Percentiles rank a stretch among this genome's conserved stretches.
phyloP scores from a whole-genome alignment of 1,284 basidiomycete species.

The Rhodotorula sp. region DNA sequence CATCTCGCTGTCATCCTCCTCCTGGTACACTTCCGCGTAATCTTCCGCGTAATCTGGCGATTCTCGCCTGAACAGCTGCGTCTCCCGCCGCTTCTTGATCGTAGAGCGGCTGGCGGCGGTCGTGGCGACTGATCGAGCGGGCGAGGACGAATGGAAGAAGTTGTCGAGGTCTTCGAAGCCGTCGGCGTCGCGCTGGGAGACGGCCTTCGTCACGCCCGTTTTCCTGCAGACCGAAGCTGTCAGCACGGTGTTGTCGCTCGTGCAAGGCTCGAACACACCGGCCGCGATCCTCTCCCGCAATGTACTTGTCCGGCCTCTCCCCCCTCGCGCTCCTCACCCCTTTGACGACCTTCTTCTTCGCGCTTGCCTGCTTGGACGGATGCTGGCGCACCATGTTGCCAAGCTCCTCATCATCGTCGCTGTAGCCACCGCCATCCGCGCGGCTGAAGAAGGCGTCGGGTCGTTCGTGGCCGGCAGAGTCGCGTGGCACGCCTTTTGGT shows the following conservation, averaged over 20 bases:
- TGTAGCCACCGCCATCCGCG: conserved; percentile 9
- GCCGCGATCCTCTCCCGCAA: conserved; percentile 31
- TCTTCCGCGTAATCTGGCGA: conserved; percentile 19
- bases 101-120: conserved; percentile 2
- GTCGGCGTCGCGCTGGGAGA: conserved; percentile 58
- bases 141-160: conserved; percentile 55
- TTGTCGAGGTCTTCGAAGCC: conserved; percentile 80
- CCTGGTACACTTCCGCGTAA: conserved; percentile 30
- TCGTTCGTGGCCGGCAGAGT: conserved; percentile 38
- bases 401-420: not conserved
- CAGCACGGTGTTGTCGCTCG: not conserved
- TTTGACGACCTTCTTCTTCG: conserved; percentile 4
- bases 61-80: not conserved
- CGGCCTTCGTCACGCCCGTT: conserved; percentile 43
- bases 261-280: conserved; percentile 10
- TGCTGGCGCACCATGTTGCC: too few species aligned
- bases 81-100: not conserved
- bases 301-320: conserved; percentile 28
- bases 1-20: conserved; percentile 48
- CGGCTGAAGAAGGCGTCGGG: conserved; percentile 40
- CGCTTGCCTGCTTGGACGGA: not conserved
- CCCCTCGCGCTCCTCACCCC: conserved; percentile 3
- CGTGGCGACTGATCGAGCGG: conserved; percentile 7
- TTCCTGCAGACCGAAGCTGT: conserved; percentile 13
- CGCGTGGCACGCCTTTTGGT: conserved; percentile 30